Base-by-base conservation (phyloP, 163 green algal species). In the Scenedesmus sp. region DNA sequence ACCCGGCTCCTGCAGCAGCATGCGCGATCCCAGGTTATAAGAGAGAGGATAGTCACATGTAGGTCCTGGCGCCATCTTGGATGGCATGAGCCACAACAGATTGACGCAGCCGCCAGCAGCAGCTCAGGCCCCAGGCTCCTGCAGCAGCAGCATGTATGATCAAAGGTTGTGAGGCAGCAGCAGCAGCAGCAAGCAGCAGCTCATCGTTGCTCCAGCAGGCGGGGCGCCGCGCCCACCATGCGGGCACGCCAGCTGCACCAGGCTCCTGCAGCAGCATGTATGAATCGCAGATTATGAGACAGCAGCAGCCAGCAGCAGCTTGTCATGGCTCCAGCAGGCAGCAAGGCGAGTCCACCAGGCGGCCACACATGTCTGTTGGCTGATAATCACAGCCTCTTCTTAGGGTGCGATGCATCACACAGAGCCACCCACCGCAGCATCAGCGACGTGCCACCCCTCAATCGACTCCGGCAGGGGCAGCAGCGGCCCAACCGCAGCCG, bases 361-460 rank as follows among this genome's bases (percentile, higher is more conserved):
- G 34, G 34, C 34, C 34, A 46, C 34, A 46, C 8, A 64, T 9
- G 59, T 64, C 7, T 10, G 59, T 79, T 23, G 7, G 16, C 15
- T 34, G 66, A 26, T 2, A n/a, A 34, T 46, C 8, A 46, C n/a
- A 4, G 52, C 57, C 5, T 15, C 2, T 59, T 15, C 3, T 1
- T 4, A 15, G 23, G 59, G 1, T 76, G 59, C 15, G n/a, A 59
- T 46, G 57, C 83, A 77, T 57, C 83, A 34, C 6, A 62, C 26
- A 1, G 8, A 85, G 46, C 77, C 10, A 59, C 87, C 85, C 70
- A 93, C 91, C 59, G 84, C 34, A 46, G 34, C 60, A 7, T 85
- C 91, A 20, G 83, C 82, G 18, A 94, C 83, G 67, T 94, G 91
- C 91, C 91, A 94, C 13, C 86, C 88, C 57, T 94, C 91, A 12